Conservation (phyloP, 805 yeast genomes). For the Ogataea salicorniae region DNA sequence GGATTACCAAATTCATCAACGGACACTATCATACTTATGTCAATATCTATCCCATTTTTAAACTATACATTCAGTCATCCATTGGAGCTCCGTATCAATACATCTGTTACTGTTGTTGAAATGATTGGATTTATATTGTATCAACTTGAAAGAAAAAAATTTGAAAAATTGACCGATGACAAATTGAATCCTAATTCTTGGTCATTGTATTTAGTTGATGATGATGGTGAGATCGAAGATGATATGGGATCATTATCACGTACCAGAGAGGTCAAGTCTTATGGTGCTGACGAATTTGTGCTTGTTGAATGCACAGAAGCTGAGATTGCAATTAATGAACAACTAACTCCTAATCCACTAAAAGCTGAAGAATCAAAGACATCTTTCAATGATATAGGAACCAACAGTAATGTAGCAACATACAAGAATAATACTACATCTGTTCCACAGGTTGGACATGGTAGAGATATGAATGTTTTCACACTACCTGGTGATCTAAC, state of each 20-base stretch:
- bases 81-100: slow-evolving; percentile 24
- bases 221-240: slow-evolving; percentile 90
- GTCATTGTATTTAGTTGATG: slow-evolving; percentile 81
- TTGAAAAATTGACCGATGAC: slow-evolving; percentile 3
- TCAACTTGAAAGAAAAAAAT: slow-evolving; percentile 20
- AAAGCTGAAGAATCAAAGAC: slow-evolving; percentile 6
- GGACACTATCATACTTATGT: slow-evolving; percentile 8
- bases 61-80: slow-evolving; percentile 6
- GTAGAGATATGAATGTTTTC: slow-evolving; percentile 7
- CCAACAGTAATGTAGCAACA: not conserved
- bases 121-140: slow-evolving; percentile 51
- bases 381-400: not conserved
- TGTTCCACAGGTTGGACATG: not conserved
- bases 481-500: slow-evolving; percentile 18
- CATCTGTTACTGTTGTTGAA: slow-evolving; percentile 43
- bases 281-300: slow-evolving; percentile 80
- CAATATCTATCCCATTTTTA: slow-evolving; percentile 19
- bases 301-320: slow-evolving; percentile 53
- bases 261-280: slow-evolving; percentile 56
- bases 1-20: slow-evolving; percentile 8
- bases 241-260: slow-evolving; percentile 86
- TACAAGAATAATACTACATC: not conserved
- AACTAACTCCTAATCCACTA: slow-evolving; percentile 45
- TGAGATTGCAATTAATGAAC: slow-evolving; percentile 44
- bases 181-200: slow-evolving; percentile 60